Base-by-base conservation (phyloP, 2,329 filamentous ascomycete genomes). In the Calonectria multiphialidica region DNA sequence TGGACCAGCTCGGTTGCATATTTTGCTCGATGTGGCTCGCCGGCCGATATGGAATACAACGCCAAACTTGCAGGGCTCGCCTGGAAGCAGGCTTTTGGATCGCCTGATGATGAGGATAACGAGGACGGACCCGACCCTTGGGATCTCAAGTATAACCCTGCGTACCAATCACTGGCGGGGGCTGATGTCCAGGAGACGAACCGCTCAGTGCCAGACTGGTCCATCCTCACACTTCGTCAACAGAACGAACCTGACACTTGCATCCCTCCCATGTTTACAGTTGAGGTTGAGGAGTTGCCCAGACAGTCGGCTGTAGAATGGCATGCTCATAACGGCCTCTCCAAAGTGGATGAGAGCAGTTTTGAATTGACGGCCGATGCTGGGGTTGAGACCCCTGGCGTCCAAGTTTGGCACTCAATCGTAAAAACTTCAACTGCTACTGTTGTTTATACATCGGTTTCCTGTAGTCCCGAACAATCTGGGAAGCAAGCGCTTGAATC, bases 1-100 rank as follows among this genome's bases (percentile, higher is more conserved):
- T 98, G 94, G 93, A 89, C 90, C 5, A 93, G 92, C 72, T 93
- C 90, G 2, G 90, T 98, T 59, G 95, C 92, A 0, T 98, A 95
- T 80, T 88, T 98, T 69, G 88, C 92, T 2, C 80, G 80, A 42
- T 78, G 81, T 15, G 50, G 74, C 10, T 79, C 81, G 53, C 47
- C 76, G 42, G 72, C 74, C n/a, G 75, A 76, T 23, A 81, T 83
- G 76, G 63, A 75, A 63, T 73, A 70, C 10, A 85, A 84, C 64
- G 87, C 87, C 2, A 74, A 78, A 10, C 75, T 89, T 18, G 88
- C 87, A 2, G 85, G 82, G 2, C 74, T 78, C 35, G 86, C 85
- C 1, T 93, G 91, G 91, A 80, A 77, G 18, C 73, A 81, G 2
- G 85, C 86, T 7, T 87, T 90, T 47, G 75, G 80, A 72, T 79